These are phyloP conservation scores for Helenozyma rhizophorensis DNA, from an alignment of 805 yeast genomes.

Conservation along the genomic window DNA sequence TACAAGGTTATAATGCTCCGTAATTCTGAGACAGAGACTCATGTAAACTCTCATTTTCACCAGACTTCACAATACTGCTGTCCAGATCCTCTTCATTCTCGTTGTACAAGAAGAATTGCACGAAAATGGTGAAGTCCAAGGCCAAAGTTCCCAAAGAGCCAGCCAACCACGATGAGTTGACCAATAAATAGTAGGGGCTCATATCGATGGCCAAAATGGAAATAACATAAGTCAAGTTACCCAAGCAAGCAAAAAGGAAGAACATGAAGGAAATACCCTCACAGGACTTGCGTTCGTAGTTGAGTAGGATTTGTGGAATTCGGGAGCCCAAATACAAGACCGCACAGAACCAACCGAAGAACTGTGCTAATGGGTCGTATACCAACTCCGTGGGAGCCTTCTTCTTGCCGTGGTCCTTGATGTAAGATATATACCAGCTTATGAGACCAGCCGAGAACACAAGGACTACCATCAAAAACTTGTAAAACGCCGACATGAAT, in stretches of 20 bases:
- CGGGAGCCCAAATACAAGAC: slow-evolving; percentile 78
- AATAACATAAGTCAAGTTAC: slow-evolving; percentile 85
- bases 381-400: slow-evolving; percentile 42
- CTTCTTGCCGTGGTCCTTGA: slow-evolving; percentile 34
- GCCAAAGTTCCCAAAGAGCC: slow-evolving; percentile 86
- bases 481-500: slow-evolving; percentile 20
- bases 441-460: slow-evolving; percentile 76
- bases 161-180: slow-evolving; percentile 88
- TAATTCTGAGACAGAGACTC: slow-evolving; percentile 7
- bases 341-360: slow-evolving; percentile 82
- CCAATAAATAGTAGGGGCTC: slow-evolving; percentile 62
- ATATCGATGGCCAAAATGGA: slow-evolving; percentile 76
- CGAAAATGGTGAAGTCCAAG: slow-evolving; percentile 78
- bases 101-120: slow-evolving; percentile 79
- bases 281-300: slow-evolving; percentile 82
- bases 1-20: slow-evolving; percentile 5
- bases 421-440: slow-evolving; percentile 79
- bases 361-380: slow-evolving; percentile 76
- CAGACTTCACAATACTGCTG: neutral
- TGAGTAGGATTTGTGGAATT: slow-evolving; percentile 84
- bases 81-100: slow-evolving; percentile 20
- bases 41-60: slow-evolving; percentile 11
- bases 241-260: slow-evolving; percentile 91
- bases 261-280: slow-evolving; percentile 94
- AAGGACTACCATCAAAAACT: slow-evolving; percentile 51